Conservation (phyloP, 2,329 filamentous ascomycete genomes). For the Teratosphaeria viscida region DNA sequence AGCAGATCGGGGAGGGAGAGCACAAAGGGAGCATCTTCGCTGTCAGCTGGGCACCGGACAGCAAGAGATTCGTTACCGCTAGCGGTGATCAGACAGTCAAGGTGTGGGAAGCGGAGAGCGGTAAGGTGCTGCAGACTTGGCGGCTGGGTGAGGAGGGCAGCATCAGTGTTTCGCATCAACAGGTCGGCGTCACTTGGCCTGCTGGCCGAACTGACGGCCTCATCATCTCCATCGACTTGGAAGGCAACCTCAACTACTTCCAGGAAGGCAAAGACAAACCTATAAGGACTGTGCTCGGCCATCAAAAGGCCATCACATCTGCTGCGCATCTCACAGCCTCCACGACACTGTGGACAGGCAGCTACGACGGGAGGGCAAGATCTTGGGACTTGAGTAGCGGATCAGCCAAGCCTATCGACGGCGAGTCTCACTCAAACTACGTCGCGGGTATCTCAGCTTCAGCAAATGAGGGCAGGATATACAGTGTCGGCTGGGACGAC, state of each 20-base stretch:
- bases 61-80: conserved; percentile 76
- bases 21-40: conserved; percentile 91
- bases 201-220: conserved; percentile 71
- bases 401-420: conserved; percentile 59
- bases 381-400: conserved; percentile 71
- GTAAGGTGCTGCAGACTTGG: conserved; percentile 72
- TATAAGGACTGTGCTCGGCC: conserved; percentile 65
- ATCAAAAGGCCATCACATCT: conserved; percentile 84
- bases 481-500: conserved; percentile 91
- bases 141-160: conserved; percentile 64
- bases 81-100: conserved; percentile 92
- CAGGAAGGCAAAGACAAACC: conserved; percentile 60
- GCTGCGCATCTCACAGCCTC: conserved; percentile 47
- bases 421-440: conserved; percentile 75
- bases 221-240: conserved; percentile 80
- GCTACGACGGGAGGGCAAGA: conserved; percentile 79
- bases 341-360: conserved; percentile 73
- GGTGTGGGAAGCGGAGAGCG: conserved; percentile 80
- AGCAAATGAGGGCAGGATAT: conserved; percentile 45
- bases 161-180: conserved; percentile 69
- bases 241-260: conserved; percentile 84
- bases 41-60: conserved; percentile 81
- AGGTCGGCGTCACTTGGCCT: conserved; percentile 90
- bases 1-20: conserved; percentile 62
- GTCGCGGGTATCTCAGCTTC: conserved; percentile 62